Base-by-base conservation (phyloP, 257 asterid species). In the Solanum chilense region DNA sequence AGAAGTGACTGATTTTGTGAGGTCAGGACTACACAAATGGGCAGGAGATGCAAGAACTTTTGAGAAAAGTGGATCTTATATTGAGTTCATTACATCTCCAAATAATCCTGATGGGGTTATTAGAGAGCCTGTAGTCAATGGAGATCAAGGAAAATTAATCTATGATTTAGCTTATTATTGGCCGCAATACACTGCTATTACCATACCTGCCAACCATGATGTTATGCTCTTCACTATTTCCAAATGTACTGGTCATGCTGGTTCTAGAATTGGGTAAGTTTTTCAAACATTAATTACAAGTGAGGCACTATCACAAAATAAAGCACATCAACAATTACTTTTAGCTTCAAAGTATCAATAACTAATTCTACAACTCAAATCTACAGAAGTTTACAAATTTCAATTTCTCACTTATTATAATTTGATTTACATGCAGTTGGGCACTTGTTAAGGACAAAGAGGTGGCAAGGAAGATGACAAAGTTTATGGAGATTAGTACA, bases 171-270 rank as follows among this genome's bases (percentile, higher is more conserved):
- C 98, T 27, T 97, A 95, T 83, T 95, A 95, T 76, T 97, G 99
- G 99, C 99, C 99, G 3, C 99, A 97, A 2, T 94, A 94, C 89
- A 94, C 96, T 0, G 91, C 98, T 47, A 93, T 95, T 41, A 89
- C 99, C n/a, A 74, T 94, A 25, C 88, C 96, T 39, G 91, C 92
- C 11, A 91, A 94, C 89, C 87, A 90, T 45, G 96, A 94, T 75
- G 42, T 97, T 23, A 95, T 95, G 99, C 91, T 97, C 2, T 97
- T 97, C 75, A 95, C 99, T 1, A 90, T 90, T 74, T 97, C 99
- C n/a, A 95, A 97, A 89, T 94, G 95, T 94, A 93, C 96, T 5
- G 98, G 99, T 3, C 98, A 97, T 60, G 99, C 99, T 6, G 98
- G 99, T 64, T 94, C 99, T 66, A 89, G 98, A 90, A 94, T 94